Percentiles rank a stretch among this genome's conserved stretches.
phyloP scores from a whole-genome alignment of 768 basidiomycete genomes.

The Thelephora ganbajun region DNA sequence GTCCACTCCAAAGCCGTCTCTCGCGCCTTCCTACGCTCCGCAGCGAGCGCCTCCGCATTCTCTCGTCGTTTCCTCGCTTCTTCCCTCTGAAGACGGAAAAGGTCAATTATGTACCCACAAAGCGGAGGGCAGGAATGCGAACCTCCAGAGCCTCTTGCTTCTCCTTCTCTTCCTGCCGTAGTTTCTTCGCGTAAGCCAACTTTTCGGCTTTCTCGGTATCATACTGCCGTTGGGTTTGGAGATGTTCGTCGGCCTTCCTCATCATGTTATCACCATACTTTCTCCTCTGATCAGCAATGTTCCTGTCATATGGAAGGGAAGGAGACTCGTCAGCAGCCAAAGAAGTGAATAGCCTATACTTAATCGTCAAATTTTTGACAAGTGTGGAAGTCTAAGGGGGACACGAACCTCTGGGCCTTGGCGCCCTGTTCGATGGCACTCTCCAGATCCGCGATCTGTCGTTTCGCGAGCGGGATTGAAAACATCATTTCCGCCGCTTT shows the following conservation, averaged over 20 bases:
- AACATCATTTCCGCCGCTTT: constrained; percentile 88
- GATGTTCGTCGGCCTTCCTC: constrained; percentile 68
- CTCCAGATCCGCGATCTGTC: constrained; percentile 69
- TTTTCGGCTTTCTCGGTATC: constrained; percentile 62
- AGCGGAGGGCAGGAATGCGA: constrained; percentile 9
- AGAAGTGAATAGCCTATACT: constrained; percentile 62
- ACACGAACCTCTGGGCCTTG: constrained; percentile 71
- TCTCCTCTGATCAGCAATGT: constrained; percentile 79
- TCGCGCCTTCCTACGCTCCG: constrained; percentile 57
- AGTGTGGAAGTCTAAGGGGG: background rate
- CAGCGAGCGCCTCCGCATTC: constrained; percentile 69
- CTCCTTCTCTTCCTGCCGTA: constrained; percentile 68
- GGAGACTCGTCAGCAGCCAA: constrained; percentile 61
- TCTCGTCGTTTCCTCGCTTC: constrained; percentile 29
- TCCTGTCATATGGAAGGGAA: constrained; percentile 68
- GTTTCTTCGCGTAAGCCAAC: constrained; percentile 62
- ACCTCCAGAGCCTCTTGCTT: constrained; percentile 56
- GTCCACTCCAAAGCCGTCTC: constrained; percentile 78
- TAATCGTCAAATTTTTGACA: constrained; percentile 1
- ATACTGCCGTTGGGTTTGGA: constrained; percentile 52
- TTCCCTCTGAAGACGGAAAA: constrained; percentile 28
- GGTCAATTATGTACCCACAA: background rate
- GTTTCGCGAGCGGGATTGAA: constrained; percentile 55
- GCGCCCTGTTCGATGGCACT: constrained; percentile 66
- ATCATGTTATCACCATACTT: constrained; percentile 85